Conservation (phyloP, 1,139 yeast genomes). For the Wickerhamomyces sp. region DNA sequence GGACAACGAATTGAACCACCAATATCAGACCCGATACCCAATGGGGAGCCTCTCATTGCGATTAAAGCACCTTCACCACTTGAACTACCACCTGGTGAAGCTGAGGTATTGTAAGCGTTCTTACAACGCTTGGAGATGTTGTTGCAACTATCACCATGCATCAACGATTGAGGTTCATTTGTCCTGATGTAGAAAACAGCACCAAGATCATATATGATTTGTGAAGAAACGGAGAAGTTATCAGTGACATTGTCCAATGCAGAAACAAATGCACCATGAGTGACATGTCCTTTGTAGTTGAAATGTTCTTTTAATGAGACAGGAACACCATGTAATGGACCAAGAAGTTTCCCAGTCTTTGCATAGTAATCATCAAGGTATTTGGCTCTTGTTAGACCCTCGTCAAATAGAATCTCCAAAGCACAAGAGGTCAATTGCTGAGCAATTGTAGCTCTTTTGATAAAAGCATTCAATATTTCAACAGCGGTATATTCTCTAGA, state of each 20-base stretch:
- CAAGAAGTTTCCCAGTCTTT: slow-evolving; percentile 33
- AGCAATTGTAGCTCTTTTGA: slow-evolving; percentile 41
- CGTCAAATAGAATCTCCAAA: slow-evolving; percentile 36
- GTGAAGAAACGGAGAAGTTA: slow-evolving; percentile 35
- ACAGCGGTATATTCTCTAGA: slow-evolving; percentile 26
- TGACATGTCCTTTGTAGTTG: slow-evolving; percentile 41
- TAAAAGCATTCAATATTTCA: slow-evolving; percentile 29
- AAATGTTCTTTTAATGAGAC: slow-evolving; percentile 53
- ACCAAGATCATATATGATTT: slow-evolving; percentile 40
- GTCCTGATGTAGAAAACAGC: slow-evolving; percentile 54
- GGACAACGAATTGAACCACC: slow-evolving; percentile 63
- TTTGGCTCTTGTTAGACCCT: slow-evolving; percentile 38
- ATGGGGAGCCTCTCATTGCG: slow-evolving; percentile 48
- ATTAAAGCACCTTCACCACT: slow-evolving; percentile 48
- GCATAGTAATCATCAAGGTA: slow-evolving; percentile 38
- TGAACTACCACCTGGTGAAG: slow-evolving; percentile 49
- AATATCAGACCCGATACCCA: slow-evolving; percentile 61
- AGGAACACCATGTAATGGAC: slow-evolving; percentile 69
- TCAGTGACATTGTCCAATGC: slow-evolving; percentile 22
- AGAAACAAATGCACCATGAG: slow-evolving; percentile 43
- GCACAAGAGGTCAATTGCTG: slow-evolving; percentile 44
- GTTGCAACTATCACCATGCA: slow-evolving; percentile 41
- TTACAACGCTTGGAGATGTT: slow-evolving; percentile 41
- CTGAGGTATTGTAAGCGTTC: slow-evolving; percentile 38
- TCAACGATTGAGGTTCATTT: slow-evolving; percentile 50